Evolutionary conservation across 257 asterid genomes (phyloP).

Genomic region (Primulina eburnea): DNA sequence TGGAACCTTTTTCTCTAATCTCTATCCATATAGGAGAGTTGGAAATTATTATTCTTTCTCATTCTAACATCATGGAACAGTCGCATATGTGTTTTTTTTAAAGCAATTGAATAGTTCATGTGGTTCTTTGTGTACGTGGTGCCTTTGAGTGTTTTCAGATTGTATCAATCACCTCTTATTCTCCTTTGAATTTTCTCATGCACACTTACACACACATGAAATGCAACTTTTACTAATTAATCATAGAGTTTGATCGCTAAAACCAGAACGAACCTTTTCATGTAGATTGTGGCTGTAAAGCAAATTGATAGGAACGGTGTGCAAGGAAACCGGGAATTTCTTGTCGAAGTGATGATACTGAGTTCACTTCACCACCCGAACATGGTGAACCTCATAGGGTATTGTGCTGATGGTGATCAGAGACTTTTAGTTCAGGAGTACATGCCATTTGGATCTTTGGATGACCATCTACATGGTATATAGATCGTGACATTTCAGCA

Average conservation of each 20-base stretch:
- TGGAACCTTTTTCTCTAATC: neutral
- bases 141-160: no score
- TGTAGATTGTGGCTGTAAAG: slow-evolving; percentile 75
- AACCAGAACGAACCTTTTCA: neutral
- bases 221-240: no score
- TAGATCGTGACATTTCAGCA: neutral
- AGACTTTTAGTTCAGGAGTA: slow-evolving; percentile 76
- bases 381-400: slow-evolving; percentile 75
- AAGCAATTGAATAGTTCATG: no score
- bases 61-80: no score
- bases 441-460: slow-evolving; percentile 84
- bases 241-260: no score
- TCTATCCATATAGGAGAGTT: neutral
- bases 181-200: no score
- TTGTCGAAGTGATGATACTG: slow-evolving; percentile 78
- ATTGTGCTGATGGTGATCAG: slow-evolving; percentile 90
- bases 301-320: slow-evolving; percentile 75
- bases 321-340: slow-evolving; percentile 85
- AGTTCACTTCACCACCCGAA: slow-evolving; percentile 79
- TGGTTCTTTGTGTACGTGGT: no score
- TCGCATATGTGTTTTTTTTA: no score
- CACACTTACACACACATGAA: no score
- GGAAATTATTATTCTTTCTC: neutral
- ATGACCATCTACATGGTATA: slow-evolving; percentile 73
- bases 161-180: no score